These are phyloP conservation scores for Kurtzmaniella natalensis DNA, from an alignment of 1,139 yeast species.

Conservation along the genomic window DNA sequence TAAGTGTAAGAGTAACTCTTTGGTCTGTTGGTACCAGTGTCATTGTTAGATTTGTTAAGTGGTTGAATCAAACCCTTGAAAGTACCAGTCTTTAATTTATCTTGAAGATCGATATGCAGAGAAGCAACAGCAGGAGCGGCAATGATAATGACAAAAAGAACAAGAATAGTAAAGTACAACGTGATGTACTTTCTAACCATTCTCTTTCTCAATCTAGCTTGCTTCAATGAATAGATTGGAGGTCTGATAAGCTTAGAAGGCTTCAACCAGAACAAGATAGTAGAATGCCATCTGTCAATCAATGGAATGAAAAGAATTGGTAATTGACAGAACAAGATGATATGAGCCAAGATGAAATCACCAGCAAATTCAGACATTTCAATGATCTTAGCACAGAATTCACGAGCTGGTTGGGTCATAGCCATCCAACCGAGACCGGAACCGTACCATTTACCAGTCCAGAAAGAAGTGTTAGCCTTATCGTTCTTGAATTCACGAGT, in stretches of 20 bases:
- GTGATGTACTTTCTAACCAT: slow-evolving; percentile 95
- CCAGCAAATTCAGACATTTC: slow-evolving; percentile 97
- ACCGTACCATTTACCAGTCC: slow-evolving; percentile 99
- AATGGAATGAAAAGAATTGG: slow-evolving; percentile 84
- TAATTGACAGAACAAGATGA: slow-evolving; percentile 80
- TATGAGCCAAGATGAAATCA: slow-evolving; percentile 89
- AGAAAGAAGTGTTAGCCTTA: slow-evolving; percentile 95
- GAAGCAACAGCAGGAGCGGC: slow-evolving; percentile 91
- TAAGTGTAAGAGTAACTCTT: slow-evolving; percentile 46
- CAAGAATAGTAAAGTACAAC: slow-evolving; percentile 68
- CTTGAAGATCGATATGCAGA: slow-evolving; percentile 25
- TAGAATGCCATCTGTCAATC: slow-evolving; percentile 97
- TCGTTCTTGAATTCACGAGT: slow-evolving; percentile 98
- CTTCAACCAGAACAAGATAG: slow-evolving; percentile 97
- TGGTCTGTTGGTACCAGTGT: slow-evolving; percentile 63
- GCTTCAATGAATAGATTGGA: slow-evolving; percentile 96
- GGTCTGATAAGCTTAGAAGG: slow-evolving; percentile 98
- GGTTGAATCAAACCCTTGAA: slow-evolving; percentile 84
- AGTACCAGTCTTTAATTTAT: slow-evolving; percentile 16
- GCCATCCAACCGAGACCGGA: slow-evolving; percentile 95
- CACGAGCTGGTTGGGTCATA: slow-evolving; percentile 94
- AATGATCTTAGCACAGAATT: slow-evolving; percentile 87
- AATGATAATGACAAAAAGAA: slow-evolving; percentile 69
- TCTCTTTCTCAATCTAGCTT: slow-evolving; percentile 95
- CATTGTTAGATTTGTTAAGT: slow-evolving; percentile 74